Conservation (phyloP, 129 eudicot genomes). For the Cynara cardunculus region DNA sequence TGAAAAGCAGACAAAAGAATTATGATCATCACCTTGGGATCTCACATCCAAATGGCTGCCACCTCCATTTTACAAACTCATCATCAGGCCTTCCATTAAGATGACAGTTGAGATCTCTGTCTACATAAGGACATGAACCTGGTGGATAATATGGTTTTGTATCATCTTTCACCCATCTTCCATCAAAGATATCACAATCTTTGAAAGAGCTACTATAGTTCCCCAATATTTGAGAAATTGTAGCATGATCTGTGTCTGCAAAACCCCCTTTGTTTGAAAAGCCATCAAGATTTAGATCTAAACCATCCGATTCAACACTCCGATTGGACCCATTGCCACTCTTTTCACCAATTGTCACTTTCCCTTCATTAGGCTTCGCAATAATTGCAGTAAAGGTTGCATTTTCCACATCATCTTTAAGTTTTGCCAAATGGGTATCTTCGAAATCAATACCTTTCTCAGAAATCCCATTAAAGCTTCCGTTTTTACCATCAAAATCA, state of each 20-base stretch:
- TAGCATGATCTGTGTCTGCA: background rate
- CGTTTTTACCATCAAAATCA: conserved; percentile 32
- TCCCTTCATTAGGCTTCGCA: conserved; percentile 21
- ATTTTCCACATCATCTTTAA: conserved; percentile 20
- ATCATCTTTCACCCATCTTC: conserved; percentile 87
- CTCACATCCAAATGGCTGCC: conserved; percentile 90
- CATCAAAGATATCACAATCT: conserved; percentile 75
- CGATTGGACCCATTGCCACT: background rate
- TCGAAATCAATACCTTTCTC: conserved; percentile 23
- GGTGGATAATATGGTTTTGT: conserved; percentile 79
- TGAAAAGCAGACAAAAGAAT: conserved; percentile 4
- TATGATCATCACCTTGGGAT: conserved; percentile 65
- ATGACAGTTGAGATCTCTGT: conserved; percentile 72
- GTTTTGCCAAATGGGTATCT: conserved; percentile 45
- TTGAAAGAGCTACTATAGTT: conserved; percentile 6
- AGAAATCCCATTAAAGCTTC: conserved; percentile 16
- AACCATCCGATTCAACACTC: conserved; percentile 19
- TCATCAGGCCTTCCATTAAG: conserved; percentile 73
- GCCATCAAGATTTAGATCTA: background rate
- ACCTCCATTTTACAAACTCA: conserved; percentile 71
- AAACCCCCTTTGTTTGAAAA: background rate
- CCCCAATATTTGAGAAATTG: conserved; percentile 20
- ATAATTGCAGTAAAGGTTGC: conserved; percentile 26
- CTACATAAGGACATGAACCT: conserved; percentile 77
- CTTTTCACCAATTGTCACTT: conserved; percentile 20